Evolutionary conservation across 2,329 filamentous ascomycete genomes (phyloP).

Genomic region (Ceratocystiopsis sp.): DNA sequence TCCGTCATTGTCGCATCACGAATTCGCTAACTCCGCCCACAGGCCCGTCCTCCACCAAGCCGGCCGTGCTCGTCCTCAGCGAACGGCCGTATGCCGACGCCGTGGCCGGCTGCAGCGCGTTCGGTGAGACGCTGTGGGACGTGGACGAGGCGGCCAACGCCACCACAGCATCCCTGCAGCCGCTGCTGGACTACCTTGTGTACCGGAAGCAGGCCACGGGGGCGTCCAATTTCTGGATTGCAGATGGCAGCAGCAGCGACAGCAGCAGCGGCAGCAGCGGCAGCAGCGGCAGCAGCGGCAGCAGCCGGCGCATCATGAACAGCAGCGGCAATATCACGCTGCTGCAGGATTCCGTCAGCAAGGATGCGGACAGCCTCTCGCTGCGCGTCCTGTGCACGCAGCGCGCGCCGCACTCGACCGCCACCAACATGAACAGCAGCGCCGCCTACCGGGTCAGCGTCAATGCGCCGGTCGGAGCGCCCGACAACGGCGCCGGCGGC

Average conservation of each 20-base stretch:
- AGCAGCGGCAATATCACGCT: constrained; percentile 8
- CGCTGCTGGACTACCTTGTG: constrained; percentile 20
- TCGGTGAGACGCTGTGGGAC: constrained; percentile 25
- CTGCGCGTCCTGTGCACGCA: constrained; percentile 26
- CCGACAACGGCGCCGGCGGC: constrained; percentile 3
- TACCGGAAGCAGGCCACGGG: constrained; percentile 14
- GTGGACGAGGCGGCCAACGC: constrained; percentile 8
- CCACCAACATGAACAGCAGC: constrained; percentile 15
- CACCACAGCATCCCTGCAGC: constrained; percentile 14
- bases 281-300: too few species aligned
- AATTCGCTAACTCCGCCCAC: not conserved
- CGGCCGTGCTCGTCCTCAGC: constrained; percentile 20
- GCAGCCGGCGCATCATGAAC: constrained; percentile 13
- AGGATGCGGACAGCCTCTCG: constrained; percentile 5
- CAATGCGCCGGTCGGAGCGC: constrained; percentile 20
- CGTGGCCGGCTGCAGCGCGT: constrained; percentile 15
- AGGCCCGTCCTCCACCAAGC: constrained; percentile 19
- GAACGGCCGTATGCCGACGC: constrained; percentile 15
- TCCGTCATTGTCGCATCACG: too few species aligned
- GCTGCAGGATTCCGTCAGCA: too few species aligned
- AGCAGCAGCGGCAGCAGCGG: not conserved
- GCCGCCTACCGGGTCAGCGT: constrained; percentile 21
- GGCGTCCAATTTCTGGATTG: constrained; percentile 20
- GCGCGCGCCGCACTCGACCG: constrained; percentile 23
- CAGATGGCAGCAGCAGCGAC: not conserved